Base-by-base conservation (phyloP, 192 early-diverging fungal genomes). In the Backusella macrospora region DNA sequence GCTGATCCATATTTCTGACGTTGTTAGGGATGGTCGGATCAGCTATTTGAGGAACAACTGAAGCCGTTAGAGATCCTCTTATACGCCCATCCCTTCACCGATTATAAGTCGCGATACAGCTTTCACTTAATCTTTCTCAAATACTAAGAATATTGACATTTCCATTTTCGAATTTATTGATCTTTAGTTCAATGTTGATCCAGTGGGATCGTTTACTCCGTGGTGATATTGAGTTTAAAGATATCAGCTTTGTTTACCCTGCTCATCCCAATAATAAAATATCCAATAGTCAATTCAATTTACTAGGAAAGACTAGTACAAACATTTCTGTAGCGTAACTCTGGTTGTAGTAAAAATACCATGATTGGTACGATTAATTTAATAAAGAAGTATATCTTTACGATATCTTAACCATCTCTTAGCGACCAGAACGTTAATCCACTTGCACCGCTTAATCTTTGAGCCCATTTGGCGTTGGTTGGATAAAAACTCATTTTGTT, bases 401-500 rank as follows among this genome's bases (percentile, higher is more conserved):
- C n/a, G n/a, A n/a, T n/a, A n/a, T n/a, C n/a, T n/a, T n/a, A n/a
- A n/a, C n/a, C n/a, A n/a, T 72, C 55, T 10, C 77, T 95, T 49
- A 90, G 95, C 69, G 78, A 78, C 64, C 78, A 81, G 7, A 80
- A 88, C 62, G 83, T 96, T 34, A 73, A 81, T 6, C 71, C 86
- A 64, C 92, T 91, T 84, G 85, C 89, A 26, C 39, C 95, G 5
- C 69, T 72, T 10, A 86, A 90, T 55, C 82, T 97, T 42, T 89
- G 96, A 65, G 48, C 73, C 26, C 86, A 87, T 73, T 80, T 96
- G 84, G 91, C 94, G 15, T 79, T 98, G 18, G 96, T 98, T 10
- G 90, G 91, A 34, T 95, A 98, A 78, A 95, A 97, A 84, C 96
- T 96, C 6, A 89, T 93, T 62, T 78, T 98, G 63, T 96, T 97